These are phyloP conservation scores for Mortierella sp. DNA, from an alignment of 371 early-diverging fungal genomes.

Conservation along the genomic window DNA sequence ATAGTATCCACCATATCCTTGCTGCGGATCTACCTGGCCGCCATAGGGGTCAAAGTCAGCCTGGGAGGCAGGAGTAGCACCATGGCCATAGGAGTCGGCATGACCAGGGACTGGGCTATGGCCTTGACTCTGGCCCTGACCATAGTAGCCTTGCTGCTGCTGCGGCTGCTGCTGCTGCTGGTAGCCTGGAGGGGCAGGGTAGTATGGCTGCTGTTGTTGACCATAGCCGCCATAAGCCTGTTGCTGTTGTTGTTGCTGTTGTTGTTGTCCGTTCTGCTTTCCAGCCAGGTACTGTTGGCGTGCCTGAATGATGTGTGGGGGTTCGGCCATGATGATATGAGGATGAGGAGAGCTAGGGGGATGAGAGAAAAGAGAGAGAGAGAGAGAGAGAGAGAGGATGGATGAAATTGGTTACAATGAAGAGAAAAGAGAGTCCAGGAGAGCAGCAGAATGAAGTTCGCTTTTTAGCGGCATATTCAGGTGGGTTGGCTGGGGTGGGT, in stretches of 20 bases:
- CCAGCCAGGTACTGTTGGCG: slow-evolving; percentile 46
- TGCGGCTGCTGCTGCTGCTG: slow-evolving; percentile 18
- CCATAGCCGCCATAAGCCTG: slow-evolving; percentile 18
- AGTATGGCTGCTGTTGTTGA: slow-evolving; percentile 29
- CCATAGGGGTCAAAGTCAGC: not conserved
- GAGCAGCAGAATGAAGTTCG: too few species aligned
- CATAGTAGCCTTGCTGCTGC: slow-evolving; percentile 9
- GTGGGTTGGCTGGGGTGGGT: too few species aligned
- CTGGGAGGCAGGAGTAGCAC: too few species aligned
- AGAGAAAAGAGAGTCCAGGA: too few species aligned
- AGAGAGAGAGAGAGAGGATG: not conserved
- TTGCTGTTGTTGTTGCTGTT: slow-evolving; percentile 18
- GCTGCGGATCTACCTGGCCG: slow-evolving; percentile 13
- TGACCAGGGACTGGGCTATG: not conserved
- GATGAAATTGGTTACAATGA: too few species aligned
- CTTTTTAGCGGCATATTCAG: too few species aligned
- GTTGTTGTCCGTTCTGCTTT: slow-evolving; percentile 42
- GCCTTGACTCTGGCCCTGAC: slow-evolving; percentile 5
- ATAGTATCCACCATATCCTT: slow-evolving; percentile 3
- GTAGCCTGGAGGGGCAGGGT: slow-evolving; percentile 13
- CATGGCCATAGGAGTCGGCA: too few species aligned
- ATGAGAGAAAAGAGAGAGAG: not conserved
- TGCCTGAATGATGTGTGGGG: slow-evolving; percentile 45
- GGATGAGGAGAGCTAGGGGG: not conserved
- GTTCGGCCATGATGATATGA: slow-evolving; percentile 2